Evolutionary conservation across 1,284 basidiomycete species (phyloP).

Genomic region (Pseudozyma sp.): DNA sequence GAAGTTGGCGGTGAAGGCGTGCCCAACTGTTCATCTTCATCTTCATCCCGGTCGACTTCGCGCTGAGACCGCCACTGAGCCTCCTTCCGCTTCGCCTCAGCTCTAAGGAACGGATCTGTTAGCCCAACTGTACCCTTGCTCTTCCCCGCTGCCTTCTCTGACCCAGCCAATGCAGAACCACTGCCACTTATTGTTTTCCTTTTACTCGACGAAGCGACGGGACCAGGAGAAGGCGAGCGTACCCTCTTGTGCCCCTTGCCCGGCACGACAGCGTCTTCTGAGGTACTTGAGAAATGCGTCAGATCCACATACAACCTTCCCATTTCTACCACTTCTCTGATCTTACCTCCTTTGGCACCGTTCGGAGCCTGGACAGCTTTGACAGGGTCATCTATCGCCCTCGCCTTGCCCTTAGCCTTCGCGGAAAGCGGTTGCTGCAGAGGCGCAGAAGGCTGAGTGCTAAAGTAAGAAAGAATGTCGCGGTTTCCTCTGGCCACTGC

Average conservation of each 20-base stretch:
- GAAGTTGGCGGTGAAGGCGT: no score
- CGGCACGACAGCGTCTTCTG: conserved; percentile 1
- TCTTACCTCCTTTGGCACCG: no score
- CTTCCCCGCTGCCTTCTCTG: neutral
- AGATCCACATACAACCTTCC: conserved; percentile 16
- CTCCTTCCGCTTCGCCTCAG: conserved; percentile 1
- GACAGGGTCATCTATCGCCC: conserved; percentile 6
- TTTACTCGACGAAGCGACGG: neutral
- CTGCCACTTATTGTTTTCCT: neutral
- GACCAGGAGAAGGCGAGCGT: conserved; percentile 2
- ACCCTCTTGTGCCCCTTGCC: neutral
- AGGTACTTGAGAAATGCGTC: conserved; percentile 11
- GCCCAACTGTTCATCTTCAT: conserved; percentile 1
- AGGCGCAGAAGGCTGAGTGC: neutral
- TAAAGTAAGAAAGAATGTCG: conserved; percentile 27
- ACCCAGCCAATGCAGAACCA: neutral
- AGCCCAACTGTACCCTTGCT: neutral
- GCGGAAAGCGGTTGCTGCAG: neutral
- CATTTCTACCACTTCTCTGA: neutral
- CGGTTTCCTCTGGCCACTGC: conserved; percentile 6
- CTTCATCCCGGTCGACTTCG: neutral
- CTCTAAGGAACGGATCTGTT: conserved; percentile 1
- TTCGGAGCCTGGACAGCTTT: neutral
- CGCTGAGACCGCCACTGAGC: neutral
- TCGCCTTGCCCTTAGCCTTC: conserved; percentile 12